A percentile compares a stretch with the other conserved stretches of the same genome.
phyloP scores from a whole-genome alignment of 2,329 filamentous ascomycete genomes.

The Neoscytalidium dimidiatum region DNA sequence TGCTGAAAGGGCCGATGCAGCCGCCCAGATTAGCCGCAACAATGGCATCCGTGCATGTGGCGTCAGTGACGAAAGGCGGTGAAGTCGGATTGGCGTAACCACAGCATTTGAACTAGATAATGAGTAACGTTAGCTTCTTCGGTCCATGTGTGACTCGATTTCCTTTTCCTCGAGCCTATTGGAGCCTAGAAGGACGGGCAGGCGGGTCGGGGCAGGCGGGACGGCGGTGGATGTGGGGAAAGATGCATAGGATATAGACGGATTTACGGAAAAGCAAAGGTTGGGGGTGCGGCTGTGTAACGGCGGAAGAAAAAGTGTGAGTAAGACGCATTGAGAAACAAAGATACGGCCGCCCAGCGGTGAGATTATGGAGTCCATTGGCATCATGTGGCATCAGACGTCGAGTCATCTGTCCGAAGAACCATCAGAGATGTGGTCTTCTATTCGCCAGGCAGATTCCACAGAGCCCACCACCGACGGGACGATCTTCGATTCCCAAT shows the following conservation, averaged over 20 bases:
- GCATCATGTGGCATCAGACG: not conserved
- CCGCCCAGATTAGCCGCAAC: constrained; percentile 70
- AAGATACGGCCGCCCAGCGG: not conserved
- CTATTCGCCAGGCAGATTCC: not conserved
- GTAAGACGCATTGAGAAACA: constrained; percentile 11
- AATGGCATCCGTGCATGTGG: constrained; percentile 68
- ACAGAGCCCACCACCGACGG: not conserved
- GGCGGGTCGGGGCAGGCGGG: not conserved
- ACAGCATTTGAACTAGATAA: constrained; percentile 71
- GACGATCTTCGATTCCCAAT: not conserved
- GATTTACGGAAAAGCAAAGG: constrained; percentile 10
- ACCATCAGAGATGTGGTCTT: not conserved
- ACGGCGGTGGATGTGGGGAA: constrained; percentile 5
- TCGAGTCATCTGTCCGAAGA: constrained; percentile 5
- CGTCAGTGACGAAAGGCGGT: constrained; percentile 66
- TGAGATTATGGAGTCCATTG: not conserved
- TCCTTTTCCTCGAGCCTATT: not conserved
- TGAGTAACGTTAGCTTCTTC: constrained; percentile 20
- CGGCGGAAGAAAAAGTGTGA: constrained; percentile 14
- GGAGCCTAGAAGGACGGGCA: not conserved
- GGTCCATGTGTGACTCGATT: not conserved
- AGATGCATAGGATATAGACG: constrained; percentile 4
- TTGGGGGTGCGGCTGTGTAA: constrained; percentile 12
- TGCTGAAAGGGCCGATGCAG: constrained; percentile 68
- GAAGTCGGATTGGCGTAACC: constrained; percentile 75